These are phyloP conservation scores for Pistacia atlantica DNA, from an alignment of 345 rosid species.

Conservation along the genomic window DNA sequence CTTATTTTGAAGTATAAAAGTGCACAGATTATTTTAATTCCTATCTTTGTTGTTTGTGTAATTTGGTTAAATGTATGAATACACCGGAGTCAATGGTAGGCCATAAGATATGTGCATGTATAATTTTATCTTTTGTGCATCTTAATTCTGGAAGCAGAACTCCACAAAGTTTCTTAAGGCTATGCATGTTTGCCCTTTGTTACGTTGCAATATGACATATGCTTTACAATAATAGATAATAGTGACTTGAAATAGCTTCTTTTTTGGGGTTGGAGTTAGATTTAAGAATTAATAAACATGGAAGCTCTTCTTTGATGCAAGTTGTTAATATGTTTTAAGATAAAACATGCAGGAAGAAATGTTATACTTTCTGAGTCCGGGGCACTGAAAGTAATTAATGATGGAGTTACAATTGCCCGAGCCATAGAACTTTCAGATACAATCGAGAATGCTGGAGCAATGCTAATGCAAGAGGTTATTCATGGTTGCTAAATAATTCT, in stretches of 20 bases:
- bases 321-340: conserved; percentile 19
- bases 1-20: background rate
- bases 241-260: background rate
- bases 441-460: conserved; percentile 79
- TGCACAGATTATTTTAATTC: background rate
- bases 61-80: background rate
- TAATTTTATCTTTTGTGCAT: background rate
- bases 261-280: background rate
- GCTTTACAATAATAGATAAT: background rate
- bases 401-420: conserved; percentile 81
- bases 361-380: conserved; percentile 70
- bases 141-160: background rate
- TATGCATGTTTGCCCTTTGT: background rate
- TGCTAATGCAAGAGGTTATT: conserved; percentile 87
- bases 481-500: conserved; percentile 51
- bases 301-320: conserved; percentile 6
- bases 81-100: background rate
- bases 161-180: background rate
- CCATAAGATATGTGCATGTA: background rate
- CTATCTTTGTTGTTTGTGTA: background rate
- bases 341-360: conserved; percentile 65
- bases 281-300: background rate
- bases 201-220: no score
- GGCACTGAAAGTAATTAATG: conserved; percentile 67
- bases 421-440: conserved; percentile 75